Evolutionary conservation across 176 grass and related monocot genomes (phyloP).

Genomic region (Aechmea fasciata): DNA sequence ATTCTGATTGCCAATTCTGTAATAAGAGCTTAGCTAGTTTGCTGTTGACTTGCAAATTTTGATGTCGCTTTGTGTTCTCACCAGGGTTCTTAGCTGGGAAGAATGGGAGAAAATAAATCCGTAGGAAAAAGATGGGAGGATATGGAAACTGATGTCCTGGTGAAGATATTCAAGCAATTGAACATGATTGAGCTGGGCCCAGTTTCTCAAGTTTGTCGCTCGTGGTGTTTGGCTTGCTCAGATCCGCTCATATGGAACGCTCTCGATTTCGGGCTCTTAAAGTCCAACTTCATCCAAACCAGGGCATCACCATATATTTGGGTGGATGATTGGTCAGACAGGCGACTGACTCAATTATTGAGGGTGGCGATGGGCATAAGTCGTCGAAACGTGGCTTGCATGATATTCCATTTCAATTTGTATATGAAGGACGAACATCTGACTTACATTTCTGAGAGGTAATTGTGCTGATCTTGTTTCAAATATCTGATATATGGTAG

Average conservation of each 20-base stretch:
- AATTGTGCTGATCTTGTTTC: slow-evolving; percentile 25
- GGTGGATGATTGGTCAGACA: slow-evolving; percentile 83
- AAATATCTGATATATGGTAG: background rate
- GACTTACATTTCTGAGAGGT: slow-evolving; percentile 80
- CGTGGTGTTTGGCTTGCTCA: slow-evolving; percentile 74
- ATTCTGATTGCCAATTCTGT: no score
- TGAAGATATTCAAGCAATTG: slow-evolving; percentile 94
- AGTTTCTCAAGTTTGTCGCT: slow-evolving; percentile 69
- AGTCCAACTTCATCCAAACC: slow-evolving; percentile 90
- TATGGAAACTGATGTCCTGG: slow-evolving; percentile 94
- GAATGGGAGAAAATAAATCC: slow-evolving; percentile 72
- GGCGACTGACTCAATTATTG: slow-evolving; percentile 59
- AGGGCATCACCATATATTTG: slow-evolving; percentile 81
- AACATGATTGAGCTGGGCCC: slow-evolving; percentile 83
- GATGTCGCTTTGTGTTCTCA: slow-evolving; percentile 13
- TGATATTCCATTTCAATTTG: slow-evolving; percentile 97
- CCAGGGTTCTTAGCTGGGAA: slow-evolving; percentile 17
- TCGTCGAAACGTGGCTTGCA: slow-evolving; percentile 50
- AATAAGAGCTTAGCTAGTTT: no score
- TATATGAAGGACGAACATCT: slow-evolving; percentile 98
- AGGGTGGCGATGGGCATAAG: slow-evolving; percentile 71
- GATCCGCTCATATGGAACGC: slow-evolving; percentile 93
- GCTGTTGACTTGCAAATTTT: background rate
- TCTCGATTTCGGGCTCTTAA: slow-evolving; percentile 68
- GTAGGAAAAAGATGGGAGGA: slow-evolving; percentile 91